Evolutionary conservation across 169 alveolate genomes (phyloP).

Genomic region (Plasmodium billcollinsi): DNA sequence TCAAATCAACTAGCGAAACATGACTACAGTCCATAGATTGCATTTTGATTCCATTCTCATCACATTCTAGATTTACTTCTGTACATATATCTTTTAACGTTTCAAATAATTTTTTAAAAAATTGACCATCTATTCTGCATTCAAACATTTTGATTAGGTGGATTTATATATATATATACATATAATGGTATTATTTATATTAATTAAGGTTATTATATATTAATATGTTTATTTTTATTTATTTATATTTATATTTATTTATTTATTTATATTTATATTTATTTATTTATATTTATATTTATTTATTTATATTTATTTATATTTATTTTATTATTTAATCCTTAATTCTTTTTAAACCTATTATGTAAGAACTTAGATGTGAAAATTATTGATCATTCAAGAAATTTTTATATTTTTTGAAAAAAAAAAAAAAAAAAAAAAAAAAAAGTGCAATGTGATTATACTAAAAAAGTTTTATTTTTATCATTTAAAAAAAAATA

Average conservation of each 20-base stretch:
- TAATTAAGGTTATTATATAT: neutral
- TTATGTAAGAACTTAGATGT: too few relatives aligned
- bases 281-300: too few relatives aligned
- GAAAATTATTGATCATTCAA: too few relatives aligned
- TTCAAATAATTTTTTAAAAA: slow-evolving; percentile 86
- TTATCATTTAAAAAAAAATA: too few relatives aligned
- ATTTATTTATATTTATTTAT: neutral
- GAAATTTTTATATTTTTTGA: too few relatives aligned
- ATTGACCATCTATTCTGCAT: slow-evolving; percentile 87
- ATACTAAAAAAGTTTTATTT: too few relatives aligned
- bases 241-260: neutral
- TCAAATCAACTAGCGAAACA: slow-evolving; percentile 90
- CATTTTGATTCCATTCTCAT: slow-evolving; percentile 90
- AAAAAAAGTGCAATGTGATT: too few relatives aligned
- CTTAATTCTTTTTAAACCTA: too few relatives aligned
- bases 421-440: too few relatives aligned
- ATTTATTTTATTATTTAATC: neutral
- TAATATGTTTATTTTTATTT: neutral
- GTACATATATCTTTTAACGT: slow-evolving; percentile 91
- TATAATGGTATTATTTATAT: neutral
- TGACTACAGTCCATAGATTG: slow-evolving; percentile 95
- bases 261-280: too few relatives aligned
- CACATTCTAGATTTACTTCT: slow-evolving; percentile 92
- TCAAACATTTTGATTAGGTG: slow-evolving; percentile 80
- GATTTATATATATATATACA: neutral